Base-by-base conservation (phyloP, 1,139 yeast species). In the Blastobotrys persicus region DNA sequence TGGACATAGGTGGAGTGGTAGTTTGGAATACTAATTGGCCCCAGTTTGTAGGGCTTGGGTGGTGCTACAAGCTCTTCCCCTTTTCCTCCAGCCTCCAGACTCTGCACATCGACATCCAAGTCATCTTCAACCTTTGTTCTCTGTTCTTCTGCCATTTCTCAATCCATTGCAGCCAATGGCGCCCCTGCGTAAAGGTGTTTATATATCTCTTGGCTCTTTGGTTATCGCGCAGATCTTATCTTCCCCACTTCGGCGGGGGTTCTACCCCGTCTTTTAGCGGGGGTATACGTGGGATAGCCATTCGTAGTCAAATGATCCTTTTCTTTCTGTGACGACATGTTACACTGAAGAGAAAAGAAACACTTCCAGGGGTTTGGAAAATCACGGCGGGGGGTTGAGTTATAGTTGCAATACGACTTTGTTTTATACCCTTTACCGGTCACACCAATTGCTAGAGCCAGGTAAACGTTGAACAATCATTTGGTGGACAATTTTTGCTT, bases 1-100 rank as follows among this genome's bases (percentile, higher is more conserved):
- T 54, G 57, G 19, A 38, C 14, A 17, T 45, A 48, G 9, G 57
- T 50, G n/a, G 50, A 42, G 14, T 39, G 28, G 26, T 45, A 42
- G 28, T 37, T 16, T 6, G 41, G 41, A 11, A 37, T 18, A n/a
- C 14, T 4, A 7, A 37, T 37, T 9, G 41, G 41, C 3, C 41
- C 41, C 18, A 37, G 17, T 6, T 23, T 19, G 19, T 37, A 37
- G n/a, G 41, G 28, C 26, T 19, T 9, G 4, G 41, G 41, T n/a
- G 41, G 41, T 3, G 28, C n/a, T 12, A 37, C 18, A 28, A 18
- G n/a, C 41, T 37, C 28, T 28, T 19, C 26, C 28, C 19, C 38
- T n/a, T 34, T 34, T 11, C 38, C 38, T 9, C 17, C 19, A 5
- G 28, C 28, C 41, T 37, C 41, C 14, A 37, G 6, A 19, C 28